phyloP scores from a whole-genome alignment of 148 eudicot species.

The Cornus suecica region DNA sequence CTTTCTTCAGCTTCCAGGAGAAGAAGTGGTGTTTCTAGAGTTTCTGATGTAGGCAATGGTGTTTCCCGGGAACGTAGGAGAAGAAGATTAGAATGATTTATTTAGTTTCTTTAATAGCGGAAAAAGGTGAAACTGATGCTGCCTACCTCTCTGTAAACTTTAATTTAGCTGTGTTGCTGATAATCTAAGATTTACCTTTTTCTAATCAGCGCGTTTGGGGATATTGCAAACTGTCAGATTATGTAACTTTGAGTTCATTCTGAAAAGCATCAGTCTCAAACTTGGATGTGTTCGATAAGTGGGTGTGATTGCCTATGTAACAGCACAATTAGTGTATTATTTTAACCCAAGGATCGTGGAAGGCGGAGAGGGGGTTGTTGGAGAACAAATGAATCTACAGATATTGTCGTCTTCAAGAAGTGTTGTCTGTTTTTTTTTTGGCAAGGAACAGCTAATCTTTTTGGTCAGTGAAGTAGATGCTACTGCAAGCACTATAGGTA shows the following conservation, averaged over 20 bases:
- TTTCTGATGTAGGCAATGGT: conserved; percentile 21
- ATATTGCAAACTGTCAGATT: not conserved
- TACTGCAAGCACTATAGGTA: not conserved
- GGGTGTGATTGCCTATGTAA: not conserved
- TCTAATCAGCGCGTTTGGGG: not conserved
- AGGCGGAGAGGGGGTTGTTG: too few species aligned
- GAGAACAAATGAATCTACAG: not conserved
- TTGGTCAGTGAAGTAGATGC: not conserved
- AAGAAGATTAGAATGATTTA: conserved; percentile 33
- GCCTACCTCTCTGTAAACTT: not conserved
- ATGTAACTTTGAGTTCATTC: not conserved
- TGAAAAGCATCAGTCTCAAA: not conserved
- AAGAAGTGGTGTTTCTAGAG: conserved; percentile 27
- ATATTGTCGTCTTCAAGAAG: not conserved
- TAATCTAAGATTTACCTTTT: not conserved
- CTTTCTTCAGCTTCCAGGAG: conserved; percentile 30
- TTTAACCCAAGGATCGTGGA: not conserved
- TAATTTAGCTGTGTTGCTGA: conserved; percentile 7
- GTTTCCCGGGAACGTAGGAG: conserved; percentile 32
- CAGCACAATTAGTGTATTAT: not conserved
- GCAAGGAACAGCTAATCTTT: not conserved
- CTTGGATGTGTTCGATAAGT: not conserved
- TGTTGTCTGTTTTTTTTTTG: not conserved
- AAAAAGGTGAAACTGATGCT: not conserved
- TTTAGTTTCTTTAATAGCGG: conserved; percentile 3